phyloP scores from a whole-genome alignment of 805 yeast species.

The Kodamaea nitidulidarum region DNA sequence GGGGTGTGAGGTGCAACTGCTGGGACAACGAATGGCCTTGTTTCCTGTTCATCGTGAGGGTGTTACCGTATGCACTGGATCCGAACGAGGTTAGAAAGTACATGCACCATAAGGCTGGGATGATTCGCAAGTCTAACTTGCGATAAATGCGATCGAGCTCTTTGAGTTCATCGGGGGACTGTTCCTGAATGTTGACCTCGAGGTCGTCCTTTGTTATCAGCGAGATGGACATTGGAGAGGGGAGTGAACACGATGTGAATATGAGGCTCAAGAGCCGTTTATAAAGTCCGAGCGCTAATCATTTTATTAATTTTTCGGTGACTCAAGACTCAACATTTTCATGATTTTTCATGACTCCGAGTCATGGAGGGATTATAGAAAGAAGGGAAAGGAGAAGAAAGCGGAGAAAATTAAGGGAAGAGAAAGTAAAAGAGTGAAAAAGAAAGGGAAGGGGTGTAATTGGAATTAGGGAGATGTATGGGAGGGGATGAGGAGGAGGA shows the following conservation, averaged over 20 bases:
- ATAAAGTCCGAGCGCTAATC: not conserved
- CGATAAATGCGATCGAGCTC: slow-evolving; percentile 54
- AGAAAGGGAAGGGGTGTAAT: too few relatives aligned
- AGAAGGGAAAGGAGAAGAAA: too few relatives aligned
- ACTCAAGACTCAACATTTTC: too few relatives aligned
- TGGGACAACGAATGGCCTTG: slow-evolving; percentile 58
- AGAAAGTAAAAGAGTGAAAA: too few relatives aligned
- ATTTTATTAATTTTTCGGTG: not conserved
- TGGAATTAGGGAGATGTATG: too few relatives aligned
- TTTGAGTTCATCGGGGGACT: slow-evolving; percentile 11
- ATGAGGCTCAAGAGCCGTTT: not conserved
- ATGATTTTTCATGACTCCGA: too few relatives aligned
- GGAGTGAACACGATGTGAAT: too few relatives aligned
- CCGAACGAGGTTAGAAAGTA: slow-evolving; percentile 81
- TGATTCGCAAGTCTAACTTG: slow-evolving; percentile 63
- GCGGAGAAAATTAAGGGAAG: too few relatives aligned
- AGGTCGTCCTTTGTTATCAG: slow-evolving; percentile 8
- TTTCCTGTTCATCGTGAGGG: slow-evolving; percentile 71
- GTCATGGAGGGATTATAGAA: too few relatives aligned
- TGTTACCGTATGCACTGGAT: slow-evolving; percentile 67
- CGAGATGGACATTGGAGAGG: not conserved
- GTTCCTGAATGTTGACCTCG: slow-evolving; percentile 5
- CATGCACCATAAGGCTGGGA: slow-evolving; percentile 78
- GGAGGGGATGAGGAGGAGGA: not conserved
- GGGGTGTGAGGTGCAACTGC: slow-evolving; percentile 47